phyloP scores from a whole-genome alignment of 2,329 filamentous ascomycete species.

The Cryphonectria carpinicola region DNA sequence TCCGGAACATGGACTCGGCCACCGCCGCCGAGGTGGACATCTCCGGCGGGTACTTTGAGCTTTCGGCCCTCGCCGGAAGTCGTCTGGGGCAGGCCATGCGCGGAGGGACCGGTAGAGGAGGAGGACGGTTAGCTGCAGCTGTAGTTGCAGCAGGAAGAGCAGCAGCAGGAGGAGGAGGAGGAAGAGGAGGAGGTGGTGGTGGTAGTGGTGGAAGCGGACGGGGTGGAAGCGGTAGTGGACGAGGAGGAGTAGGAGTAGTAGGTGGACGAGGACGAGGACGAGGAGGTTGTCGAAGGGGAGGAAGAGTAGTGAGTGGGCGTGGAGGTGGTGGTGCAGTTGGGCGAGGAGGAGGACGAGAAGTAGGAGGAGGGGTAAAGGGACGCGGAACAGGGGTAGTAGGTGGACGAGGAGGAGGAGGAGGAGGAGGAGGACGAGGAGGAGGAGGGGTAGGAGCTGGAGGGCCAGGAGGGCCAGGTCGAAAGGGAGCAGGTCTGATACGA shows the following conservation, averaged over 20 bases:
- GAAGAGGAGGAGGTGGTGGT: background rate
- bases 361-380: background rate
- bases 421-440: background rate
- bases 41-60: conserved; percentile 19
- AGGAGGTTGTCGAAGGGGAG: background rate
- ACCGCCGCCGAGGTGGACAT: conserved; percentile 28
- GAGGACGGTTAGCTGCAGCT: background rate
- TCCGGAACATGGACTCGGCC: conserved; percentile 42
- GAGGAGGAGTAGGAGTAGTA: background rate
- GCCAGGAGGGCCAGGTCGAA: too few relatives aligned
- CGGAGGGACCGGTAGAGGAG: background rate
- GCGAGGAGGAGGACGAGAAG: too few relatives aligned
- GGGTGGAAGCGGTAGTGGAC: background rate
- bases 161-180: background rate
- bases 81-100: background rate
- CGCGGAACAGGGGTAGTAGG: background rate
- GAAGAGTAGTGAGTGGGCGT: background rate
- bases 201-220: background rate
- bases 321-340: background rate
- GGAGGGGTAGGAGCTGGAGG: too few relatives aligned
- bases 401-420: background rate
- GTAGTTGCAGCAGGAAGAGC: too few relatives aligned
- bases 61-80: background rate
- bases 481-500: background rate
- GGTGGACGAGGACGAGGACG: background rate